phyloP scores from a whole-genome alignment of 148 eudicot genomes.

The Vaccinium darrowii region DNA sequence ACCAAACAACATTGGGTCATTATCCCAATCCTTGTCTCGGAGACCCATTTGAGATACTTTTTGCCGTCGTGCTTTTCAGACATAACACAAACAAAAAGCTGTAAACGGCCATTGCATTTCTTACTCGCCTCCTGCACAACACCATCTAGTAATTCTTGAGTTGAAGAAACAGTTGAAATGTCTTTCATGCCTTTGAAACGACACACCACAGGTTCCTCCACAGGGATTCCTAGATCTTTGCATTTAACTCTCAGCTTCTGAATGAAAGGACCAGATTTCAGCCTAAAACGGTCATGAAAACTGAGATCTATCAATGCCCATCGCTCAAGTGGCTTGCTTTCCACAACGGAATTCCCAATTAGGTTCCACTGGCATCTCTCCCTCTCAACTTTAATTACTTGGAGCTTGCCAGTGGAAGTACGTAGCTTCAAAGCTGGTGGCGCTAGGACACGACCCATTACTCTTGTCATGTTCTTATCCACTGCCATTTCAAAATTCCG shows the following conservation, averaged over 20 bases:
- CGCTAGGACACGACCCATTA: slow-evolving; percentile 42
- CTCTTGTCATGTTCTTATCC: slow-evolving; percentile 41
- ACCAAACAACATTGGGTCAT: slow-evolving; percentile 72
- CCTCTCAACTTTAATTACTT: slow-evolving; percentile 24
- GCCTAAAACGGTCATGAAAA: neutral
- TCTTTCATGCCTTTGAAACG: slow-evolving; percentile 22
- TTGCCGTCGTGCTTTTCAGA: slow-evolving; percentile 35
- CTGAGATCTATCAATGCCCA: slow-evolving; percentile 65
- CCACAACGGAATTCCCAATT: slow-evolving; percentile 33
- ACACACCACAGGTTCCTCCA: slow-evolving; percentile 30
- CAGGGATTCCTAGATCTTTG: slow-evolving; percentile 34
- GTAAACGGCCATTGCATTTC: slow-evolving; percentile 25
- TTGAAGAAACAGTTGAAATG: slow-evolving; percentile 16
- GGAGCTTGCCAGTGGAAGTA: slow-evolving; percentile 18
- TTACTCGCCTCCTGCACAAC: slow-evolving; percentile 21
- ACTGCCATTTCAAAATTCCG: slow-evolving; percentile 42
- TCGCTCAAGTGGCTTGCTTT: slow-evolving; percentile 35
- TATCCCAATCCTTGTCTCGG: slow-evolving; percentile 64
- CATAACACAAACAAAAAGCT: slow-evolving; percentile 58
- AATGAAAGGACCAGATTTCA: slow-evolving; percentile 25
- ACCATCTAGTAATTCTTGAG: slow-evolving; percentile 23
- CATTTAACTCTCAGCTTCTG: slow-evolving; percentile 33
- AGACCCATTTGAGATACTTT: slow-evolving; percentile 52
- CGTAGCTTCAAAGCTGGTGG: slow-evolving; percentile 52
- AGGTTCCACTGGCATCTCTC: slow-evolving; percentile 60